Conservation (phyloP, 1,284 basidiomycete species). For the Malassezia furfur region DNA sequence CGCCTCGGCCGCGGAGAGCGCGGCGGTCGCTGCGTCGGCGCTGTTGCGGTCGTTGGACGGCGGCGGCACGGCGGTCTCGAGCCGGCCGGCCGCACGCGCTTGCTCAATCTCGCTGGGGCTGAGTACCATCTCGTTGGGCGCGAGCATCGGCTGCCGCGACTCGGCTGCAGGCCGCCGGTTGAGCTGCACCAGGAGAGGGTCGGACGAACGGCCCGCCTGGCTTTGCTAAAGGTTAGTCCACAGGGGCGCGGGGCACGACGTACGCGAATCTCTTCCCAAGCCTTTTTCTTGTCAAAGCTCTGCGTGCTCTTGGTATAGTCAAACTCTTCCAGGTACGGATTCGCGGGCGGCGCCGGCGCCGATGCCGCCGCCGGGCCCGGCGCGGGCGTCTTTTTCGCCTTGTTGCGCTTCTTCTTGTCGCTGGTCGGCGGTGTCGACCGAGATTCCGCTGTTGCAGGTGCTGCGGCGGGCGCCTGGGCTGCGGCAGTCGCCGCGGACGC, state of each 20-base stretch:
- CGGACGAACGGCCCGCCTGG: conserved; percentile 1
- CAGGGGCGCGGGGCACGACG: neutral
- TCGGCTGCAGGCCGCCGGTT: conserved; percentile 4
- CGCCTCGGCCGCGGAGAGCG: neutral
- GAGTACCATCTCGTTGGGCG: conserved; percentile 14
- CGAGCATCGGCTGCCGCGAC: conserved; percentile 12
- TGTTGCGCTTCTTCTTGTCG: neutral
- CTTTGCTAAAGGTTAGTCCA: conserved; percentile 5
- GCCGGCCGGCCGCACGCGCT: neutral
- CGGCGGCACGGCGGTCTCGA: neutral
- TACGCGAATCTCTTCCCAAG: conserved; percentile 20
- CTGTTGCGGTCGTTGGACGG: neutral
- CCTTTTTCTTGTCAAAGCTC: conserved; percentile 19
- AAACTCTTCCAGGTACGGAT: conserved; percentile 8
- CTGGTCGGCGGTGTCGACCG: no score
- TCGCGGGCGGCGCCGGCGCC: neutral
- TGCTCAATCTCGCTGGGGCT: neutral
- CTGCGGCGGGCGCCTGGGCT: neutral
- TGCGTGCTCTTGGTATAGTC: conserved; percentile 17
- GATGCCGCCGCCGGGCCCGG: neutral
- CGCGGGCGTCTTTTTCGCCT: neutral
- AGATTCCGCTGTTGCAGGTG: neutral
- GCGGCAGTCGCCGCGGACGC: neutral
- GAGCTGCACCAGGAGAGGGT: conserved; percentile 10
- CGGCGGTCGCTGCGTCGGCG: neutral